A percentile compares a stretch with the other conserved stretches of the same genome.
Evolutionary conservation across 2,329 filamentous ascomycete species (phyloP).

Genomic region (Hypoxylon sp.): DNA sequence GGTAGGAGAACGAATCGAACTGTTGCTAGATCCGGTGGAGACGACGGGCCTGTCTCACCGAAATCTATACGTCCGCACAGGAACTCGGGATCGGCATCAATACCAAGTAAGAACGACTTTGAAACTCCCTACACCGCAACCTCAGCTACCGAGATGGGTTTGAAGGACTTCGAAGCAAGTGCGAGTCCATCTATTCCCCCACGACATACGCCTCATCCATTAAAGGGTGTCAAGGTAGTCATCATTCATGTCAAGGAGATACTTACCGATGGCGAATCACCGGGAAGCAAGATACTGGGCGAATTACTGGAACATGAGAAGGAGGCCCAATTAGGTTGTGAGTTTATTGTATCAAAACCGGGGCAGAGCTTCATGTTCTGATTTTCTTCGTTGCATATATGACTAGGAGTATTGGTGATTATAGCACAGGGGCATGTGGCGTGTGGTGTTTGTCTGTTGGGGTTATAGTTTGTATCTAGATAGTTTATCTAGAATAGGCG

Average conservation of each 20-base stretch:
- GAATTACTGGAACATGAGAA: constrained; percentile 78
- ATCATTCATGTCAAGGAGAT: constrained; percentile 96
- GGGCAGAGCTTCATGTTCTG: constrained; percentile 73
- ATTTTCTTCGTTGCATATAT: constrained; percentile 43
- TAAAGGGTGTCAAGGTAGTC: constrained; percentile 83
- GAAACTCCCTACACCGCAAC: constrained; percentile 63
- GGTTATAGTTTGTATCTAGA: constrained; percentile 5
- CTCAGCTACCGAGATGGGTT: constrained; percentile 63
- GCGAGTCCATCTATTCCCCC: constrained; percentile 25
- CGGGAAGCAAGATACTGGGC: constrained; percentile 75
- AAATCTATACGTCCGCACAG: constrained; percentile 59
- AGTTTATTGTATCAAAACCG: constrained; percentile 79
- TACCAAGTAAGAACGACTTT: constrained; percentile 39
- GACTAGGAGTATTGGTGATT: constrained; percentile 20
- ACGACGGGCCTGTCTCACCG: constrained; percentile 68
- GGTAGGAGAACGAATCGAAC: constrained; percentile 35
- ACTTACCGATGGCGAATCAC: constrained; percentile 77
- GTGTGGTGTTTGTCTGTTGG: constrained; percentile 22
- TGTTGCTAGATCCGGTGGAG: constrained; percentile 41
- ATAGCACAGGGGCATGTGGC: constrained; percentile 29
- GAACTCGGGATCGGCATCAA: constrained; percentile 36
- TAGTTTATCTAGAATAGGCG: constrained; percentile 24
- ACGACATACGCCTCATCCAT: constrained; percentile 59
- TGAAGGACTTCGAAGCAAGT: constrained; percentile 56
- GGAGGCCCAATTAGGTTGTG: constrained; percentile 78